Percentiles rank a stretch among this genome's conserved stretches.
These are phyloP conservation scores for Lasiosphaeriaceae sp. DNA, from an alignment of 495 filamentous ascomycete genomes.

Conservation along the genomic window DNA sequence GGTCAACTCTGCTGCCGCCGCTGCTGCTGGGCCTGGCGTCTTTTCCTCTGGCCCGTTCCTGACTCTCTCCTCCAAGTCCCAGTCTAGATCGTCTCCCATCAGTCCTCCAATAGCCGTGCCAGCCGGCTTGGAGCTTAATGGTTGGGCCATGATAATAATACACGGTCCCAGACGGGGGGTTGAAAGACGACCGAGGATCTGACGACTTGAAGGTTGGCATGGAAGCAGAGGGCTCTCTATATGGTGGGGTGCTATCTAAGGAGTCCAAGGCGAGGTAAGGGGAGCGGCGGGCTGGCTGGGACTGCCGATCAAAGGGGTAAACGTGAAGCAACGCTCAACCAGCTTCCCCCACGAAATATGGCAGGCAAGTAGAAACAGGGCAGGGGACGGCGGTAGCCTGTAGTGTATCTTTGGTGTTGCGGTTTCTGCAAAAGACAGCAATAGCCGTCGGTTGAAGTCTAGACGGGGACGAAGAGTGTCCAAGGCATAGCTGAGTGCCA, in stretches of 20 bases:
- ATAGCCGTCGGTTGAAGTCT: background rate
- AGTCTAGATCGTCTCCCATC: slow-evolving; percentile 23
- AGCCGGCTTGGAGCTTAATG: slow-evolving; percentile 14
- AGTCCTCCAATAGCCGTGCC: slow-evolving; percentile 18
- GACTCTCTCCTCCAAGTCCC: slow-evolving; percentile 15
- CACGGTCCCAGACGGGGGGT: slow-evolving; percentile 1
- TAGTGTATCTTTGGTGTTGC: too few relatives aligned
- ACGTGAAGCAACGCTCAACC: slow-evolving; percentile 9
- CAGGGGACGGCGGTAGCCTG: too few relatives aligned
- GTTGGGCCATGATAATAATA: slow-evolving; percentile 14
- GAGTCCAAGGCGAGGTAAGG: background rate
- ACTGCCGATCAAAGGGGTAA: slow-evolving; percentile 7
- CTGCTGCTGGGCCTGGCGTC: slow-evolving; percentile 21
- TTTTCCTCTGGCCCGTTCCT: background rate
- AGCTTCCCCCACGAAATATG: background rate
- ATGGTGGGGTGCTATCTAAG: slow-evolving; percentile 8
- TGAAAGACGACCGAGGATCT: background rate
- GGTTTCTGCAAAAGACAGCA: too few relatives aligned
- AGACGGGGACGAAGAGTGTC: background rate
- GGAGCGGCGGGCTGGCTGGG: background rate
- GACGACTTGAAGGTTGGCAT: slow-evolving; percentile 4
- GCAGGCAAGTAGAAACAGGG: too few relatives aligned
- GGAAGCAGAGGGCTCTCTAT: slow-evolving; percentile 11
- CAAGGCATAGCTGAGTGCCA: slow-evolving; percentile 7
- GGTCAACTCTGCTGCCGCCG: slow-evolving; percentile 24